These are phyloP conservation scores for Botrytis galanthina DNA, from an alignment of 2,329 filamentous ascomycete species.

Conservation along the genomic window DNA sequence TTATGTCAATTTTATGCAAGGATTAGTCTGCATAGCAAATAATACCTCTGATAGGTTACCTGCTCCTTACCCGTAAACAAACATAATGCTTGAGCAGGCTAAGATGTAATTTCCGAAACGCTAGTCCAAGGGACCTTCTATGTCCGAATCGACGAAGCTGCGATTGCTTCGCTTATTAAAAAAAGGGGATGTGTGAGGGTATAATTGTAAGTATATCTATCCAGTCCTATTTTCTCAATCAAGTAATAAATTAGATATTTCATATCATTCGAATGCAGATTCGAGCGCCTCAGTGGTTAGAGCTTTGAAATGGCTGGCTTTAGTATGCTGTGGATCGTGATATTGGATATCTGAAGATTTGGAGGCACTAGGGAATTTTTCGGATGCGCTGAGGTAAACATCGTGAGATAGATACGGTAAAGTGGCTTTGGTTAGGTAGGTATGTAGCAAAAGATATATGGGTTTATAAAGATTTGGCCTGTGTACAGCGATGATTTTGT, in stretches of 20 bases:
- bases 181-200: not conserved
- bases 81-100: not conserved
- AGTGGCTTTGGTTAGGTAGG: not conserved
- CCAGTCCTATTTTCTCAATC: rapidly evolving
- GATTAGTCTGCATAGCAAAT: not conserved
- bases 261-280: not conserved
- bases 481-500: not conserved
- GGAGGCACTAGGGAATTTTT: not conserved
- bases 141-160: not conserved
- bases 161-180: not conserved
- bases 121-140: not conserved
- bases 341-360: not conserved
- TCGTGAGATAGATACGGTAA: rapidly evolving
- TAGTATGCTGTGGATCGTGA: not conserved
- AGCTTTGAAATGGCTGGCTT: not conserved
- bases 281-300: rapidly evolving
- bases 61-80: not conserved
- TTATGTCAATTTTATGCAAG: not conserved
- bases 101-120: not conserved
- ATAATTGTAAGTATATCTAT: not conserved
- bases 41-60: not conserved
- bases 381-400: rapidly evolving
- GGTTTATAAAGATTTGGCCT: not conserved
- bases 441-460: not conserved
- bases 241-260: not conserved